Percentiles rank a stretch among this genome's conserved stretches.
Evolutionary conservation across 2,329 filamentous ascomycete species (phyloP).

Genomic region (Drechslerella stenobrocha): DNA sequence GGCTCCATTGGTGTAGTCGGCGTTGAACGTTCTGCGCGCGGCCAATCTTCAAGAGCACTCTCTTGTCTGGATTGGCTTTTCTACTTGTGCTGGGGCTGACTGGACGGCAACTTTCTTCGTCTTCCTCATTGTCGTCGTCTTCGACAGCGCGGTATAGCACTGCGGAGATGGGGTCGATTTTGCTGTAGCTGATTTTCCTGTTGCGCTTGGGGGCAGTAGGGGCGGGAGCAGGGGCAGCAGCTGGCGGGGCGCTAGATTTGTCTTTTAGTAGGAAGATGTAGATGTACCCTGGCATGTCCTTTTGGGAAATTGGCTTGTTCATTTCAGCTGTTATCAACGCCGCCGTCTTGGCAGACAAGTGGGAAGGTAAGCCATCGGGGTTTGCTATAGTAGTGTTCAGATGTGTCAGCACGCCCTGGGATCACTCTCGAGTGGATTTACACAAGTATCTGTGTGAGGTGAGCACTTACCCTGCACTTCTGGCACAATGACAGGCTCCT

Average conservation of each 20-base stretch:
- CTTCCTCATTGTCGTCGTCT: constrained; percentile 51
- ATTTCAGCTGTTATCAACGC: constrained; percentile 72
- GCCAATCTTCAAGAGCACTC: constrained; percentile 67
- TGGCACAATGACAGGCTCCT: constrained; percentile 25
- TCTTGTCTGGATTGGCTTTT: constrained; percentile 59
- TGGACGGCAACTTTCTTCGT: constrained; percentile 49
- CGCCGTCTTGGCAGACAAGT: constrained; percentile 34
- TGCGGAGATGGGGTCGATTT: constrained; percentile 45
- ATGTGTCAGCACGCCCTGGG: constrained; percentile 3
- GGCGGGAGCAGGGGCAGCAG: constrained; percentile 55
- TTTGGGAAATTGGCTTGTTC: constrained; percentile 70
- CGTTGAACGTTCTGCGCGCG: constrained; percentile 78
- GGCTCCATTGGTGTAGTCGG: constrained; percentile 87
- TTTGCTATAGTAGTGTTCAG: constrained; percentile 2
- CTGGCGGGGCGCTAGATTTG: constrained; percentile 65
- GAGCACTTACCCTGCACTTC: constrained; percentile 7
- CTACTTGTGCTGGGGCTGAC: constrained; percentile 55
- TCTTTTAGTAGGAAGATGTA: constrained; percentile 98
- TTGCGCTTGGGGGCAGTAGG: constrained; percentile 52
- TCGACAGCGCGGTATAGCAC: constrained; percentile 51
- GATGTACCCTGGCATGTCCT: constrained; percentile 86
- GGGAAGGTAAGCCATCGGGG: constrained; percentile 29
- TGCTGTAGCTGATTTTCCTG: constrained; percentile 55
- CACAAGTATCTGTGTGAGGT: not conserved
- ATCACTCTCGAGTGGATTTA: constrained; percentile 12